Evolutionary conservation across 2,329 filamentous ascomycete genomes (phyloP), one percentile per base, ranked within the genome.

Genomic region (Hymenoscyphus occultus): DNA sequence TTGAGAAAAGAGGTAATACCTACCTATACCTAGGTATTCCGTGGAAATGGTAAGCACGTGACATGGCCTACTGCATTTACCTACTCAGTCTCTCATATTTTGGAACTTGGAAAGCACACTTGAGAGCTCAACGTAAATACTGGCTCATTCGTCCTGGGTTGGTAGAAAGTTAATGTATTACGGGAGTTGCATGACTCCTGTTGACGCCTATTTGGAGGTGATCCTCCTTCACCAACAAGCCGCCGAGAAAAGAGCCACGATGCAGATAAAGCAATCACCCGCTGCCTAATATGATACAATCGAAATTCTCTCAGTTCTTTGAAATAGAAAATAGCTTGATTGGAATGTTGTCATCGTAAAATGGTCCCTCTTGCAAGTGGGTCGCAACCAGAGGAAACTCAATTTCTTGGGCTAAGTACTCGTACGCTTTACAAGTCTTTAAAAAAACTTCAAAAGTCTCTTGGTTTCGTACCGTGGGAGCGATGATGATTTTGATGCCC

Each of bases 401-500:
- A 32, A 84, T 68, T 48, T 81, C 75, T 56, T 77, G 72, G 19
- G 86, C 77, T 14, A 64, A 71, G 69, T 84, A 80, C 0, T 74
- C 75, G 54, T 69, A 69, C 42, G 28, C 66, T 48, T 35, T 51
- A 75, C 89, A 91, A 60, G 80, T 82, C 31, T 81, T 78, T 67
- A 86, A 72, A 74, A 93, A 93, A 5, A 79, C 79, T 67, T 84
- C 80, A 72, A 90, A 90, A 0, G 91, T 93, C 65, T 84, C 80
- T 65, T 82, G 80, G 70, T 93, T 93, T 67, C 91, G 82, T 68
- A 93, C 84, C 0, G 90, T 89, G 19, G 88, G 88, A 3, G 90
- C 84, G 65, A 93, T 87, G 57, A 92, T 78, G 42, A 91, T 83
- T 57, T 84, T 78, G 14, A 87, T 79, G 0, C 74, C 72, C 2